Conservation (phyloP, 2,329 filamentous ascomycete genomes). For the Pyricularia grisea region DNA sequence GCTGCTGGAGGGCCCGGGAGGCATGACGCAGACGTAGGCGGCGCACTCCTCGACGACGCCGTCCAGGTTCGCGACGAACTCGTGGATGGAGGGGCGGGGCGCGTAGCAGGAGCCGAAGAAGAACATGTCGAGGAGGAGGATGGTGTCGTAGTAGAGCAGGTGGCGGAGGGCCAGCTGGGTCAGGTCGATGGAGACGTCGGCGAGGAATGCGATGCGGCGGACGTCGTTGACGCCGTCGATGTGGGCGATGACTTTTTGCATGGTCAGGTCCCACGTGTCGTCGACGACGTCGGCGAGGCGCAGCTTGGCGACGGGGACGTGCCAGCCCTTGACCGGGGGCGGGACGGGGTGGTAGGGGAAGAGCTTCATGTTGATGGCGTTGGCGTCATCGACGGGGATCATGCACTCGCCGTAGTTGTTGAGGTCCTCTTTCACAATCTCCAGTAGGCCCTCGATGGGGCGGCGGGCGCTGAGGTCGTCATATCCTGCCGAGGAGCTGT, state of each 20-base stretch:
- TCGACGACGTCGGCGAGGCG: conserved; percentile 55
- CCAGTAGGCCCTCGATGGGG: conserved; percentile 75
- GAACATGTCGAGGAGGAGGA: conserved; percentile 88
- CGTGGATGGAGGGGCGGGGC: conserved; percentile 64
- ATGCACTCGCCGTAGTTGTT: conserved; percentile 98
- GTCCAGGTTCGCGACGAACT: conserved; percentile 66
- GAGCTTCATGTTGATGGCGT: conserved; percentile 92
- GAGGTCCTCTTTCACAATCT: conserved; percentile 73
- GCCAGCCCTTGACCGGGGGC: conserved; percentile 72
- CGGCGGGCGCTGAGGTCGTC: conserved; percentile 31
- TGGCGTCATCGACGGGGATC: conserved; percentile 92
- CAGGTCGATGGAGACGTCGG: conserved; percentile 79
- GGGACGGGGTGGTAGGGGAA: conserved; percentile 76
- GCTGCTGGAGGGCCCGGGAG: background rate
- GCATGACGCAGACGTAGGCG: conserved; percentile 59
- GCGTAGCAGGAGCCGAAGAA: conserved; percentile 91
- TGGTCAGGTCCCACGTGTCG: conserved; percentile 65
- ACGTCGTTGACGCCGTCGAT: conserved; percentile 91
- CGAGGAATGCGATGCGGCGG: conserved; percentile 72
- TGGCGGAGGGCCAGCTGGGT: conserved; percentile 82
- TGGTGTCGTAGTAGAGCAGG: conserved; percentile 84
- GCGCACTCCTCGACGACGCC: conserved; percentile 80
- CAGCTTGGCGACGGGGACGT: conserved; percentile 74
- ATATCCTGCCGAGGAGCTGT: conserved; percentile 22
- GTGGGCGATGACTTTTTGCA: conserved; percentile 70